Base-by-base conservation (phyloP, 1,284 basidiomycete genomes). In the Tilletia walkeri region DNA sequence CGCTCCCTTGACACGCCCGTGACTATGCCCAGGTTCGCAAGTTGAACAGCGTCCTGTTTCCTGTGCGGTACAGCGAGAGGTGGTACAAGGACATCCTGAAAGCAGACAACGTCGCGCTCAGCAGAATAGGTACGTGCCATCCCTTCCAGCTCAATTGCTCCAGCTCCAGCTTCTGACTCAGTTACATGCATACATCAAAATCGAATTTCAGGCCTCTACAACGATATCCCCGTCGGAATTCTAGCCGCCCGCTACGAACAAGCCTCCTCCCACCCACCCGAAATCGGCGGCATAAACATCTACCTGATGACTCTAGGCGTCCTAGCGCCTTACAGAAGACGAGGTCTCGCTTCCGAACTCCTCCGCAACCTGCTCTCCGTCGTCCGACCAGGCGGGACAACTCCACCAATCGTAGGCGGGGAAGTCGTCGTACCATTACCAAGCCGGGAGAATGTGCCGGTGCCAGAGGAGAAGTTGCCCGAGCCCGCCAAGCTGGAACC, bases 221-320 rank as follows among this genome's bases (percentile, higher is more conserved):
- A 85, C 69, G 85, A 85, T 67, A 76, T 85, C 18, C 80, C 84
- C 12, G 84, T 85, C 20, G 84, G 81, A 18, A 80, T 81, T 68
- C 72, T 85, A 59, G 80, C 82, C 59, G 84, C 80, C 67, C 78
- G 84, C 9, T 70, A 84, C 45, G 85, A 85, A 69, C 73, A 61
- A 7, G 72, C 73, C 41, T 41, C 59, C 34, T 3, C 59, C 59
- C 34, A 63, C 18, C 36, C 59, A 10, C 75, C 72, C 16, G 69
- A 68, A 16, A 68, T 72, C 24, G 70, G 74, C 45, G 69, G 59
- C 2, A 81, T 78, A 20, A 79, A 78, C 20, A 77, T 85, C 34
- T 85, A 85, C 76, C 79, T 85, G 69, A 84, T 84, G 84, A 85
- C 84, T 2, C 77, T 85, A n/a, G 84, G 84, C 20, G 83, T 85